These are phyloP conservation scores for Annulohypoxylon maeteangense DNA, from an alignment of 495 filamentous ascomycete genomes.

Conservation along the genomic window DNA sequence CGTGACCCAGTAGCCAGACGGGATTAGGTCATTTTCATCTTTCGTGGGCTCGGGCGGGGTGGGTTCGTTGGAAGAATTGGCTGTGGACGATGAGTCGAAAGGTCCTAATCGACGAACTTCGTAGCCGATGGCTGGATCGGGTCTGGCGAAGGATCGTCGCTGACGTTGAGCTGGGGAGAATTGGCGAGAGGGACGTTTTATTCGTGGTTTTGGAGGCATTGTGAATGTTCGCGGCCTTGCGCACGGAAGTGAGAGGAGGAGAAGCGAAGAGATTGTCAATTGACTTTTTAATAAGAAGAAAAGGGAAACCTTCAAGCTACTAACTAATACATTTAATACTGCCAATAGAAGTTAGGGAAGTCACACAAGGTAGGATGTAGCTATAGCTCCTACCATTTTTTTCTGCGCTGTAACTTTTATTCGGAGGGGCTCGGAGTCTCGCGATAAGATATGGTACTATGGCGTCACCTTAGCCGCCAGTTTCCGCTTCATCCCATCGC, in stretches of 20 bases:
- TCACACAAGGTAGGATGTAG: not conserved
- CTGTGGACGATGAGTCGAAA: not conserved
- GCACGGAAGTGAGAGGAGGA: not conserved
- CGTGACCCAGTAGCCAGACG: constrained; percentile 71
- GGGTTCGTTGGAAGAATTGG: not conserved
- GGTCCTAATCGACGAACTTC: not conserved
- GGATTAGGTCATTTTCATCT: not conserved
- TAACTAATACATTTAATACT: not conserved
- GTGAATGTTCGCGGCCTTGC: not conserved
- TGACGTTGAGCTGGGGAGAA: constrained; percentile 4
- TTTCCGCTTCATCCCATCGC: constrained; percentile 1
- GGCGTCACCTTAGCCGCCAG: constrained; percentile 15
- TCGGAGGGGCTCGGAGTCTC: not conserved
- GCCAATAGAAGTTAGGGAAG: not conserved
- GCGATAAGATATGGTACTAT: constrained; percentile 15
- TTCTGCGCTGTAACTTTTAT: not conserved
- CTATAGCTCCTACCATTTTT: not conserved
- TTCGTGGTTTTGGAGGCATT: constrained; percentile 36
- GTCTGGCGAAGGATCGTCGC: constrained; percentile 3
- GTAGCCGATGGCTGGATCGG: not conserved
- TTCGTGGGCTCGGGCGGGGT: not conserved
- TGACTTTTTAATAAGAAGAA: not conserved
- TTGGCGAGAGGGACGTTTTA: constrained; percentile 9
- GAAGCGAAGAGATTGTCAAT: not conserved
- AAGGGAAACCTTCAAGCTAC: not conserved